phyloP scores from a whole-genome alignment of 768 basidiomycete species.

The Trametes maxima region DNA sequence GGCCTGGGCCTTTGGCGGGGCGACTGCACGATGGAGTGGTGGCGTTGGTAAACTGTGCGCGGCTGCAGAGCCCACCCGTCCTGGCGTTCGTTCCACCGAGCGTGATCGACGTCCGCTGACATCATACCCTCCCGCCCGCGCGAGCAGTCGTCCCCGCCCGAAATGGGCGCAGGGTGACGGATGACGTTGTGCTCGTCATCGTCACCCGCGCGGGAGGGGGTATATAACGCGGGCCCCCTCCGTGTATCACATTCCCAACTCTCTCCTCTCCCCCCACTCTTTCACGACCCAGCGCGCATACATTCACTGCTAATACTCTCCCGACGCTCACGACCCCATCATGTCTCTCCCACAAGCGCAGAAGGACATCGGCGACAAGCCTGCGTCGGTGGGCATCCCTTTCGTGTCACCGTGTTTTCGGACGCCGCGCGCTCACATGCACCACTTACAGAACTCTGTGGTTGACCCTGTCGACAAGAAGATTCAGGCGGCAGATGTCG shows the following conservation, averaged over 20 bases:
- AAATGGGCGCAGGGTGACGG: not conserved
- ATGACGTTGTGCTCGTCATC: conserved; percentile 18
- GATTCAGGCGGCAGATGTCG: conserved; percentile 70
- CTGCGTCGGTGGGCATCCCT: conserved; percentile 32
- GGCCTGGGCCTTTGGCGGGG: not conserved
- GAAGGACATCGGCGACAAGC: conserved; percentile 64
- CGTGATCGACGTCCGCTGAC: conserved; percentile 18
- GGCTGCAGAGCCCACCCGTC: not conserved
- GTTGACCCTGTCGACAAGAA: conserved; percentile 64
- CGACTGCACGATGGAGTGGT: conserved; percentile 9
- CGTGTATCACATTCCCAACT: conserved; percentile 15
- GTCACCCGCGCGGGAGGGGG: conserved; percentile 7
- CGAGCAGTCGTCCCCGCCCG: not conserved
- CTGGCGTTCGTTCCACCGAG: not conserved
- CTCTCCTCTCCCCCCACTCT: conserved; percentile 4
- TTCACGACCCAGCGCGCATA: conserved; percentile 5
- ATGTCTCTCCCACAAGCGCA: conserved; percentile 71
- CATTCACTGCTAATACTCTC: conserved; percentile 5
- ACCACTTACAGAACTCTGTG: conserved; percentile 51
- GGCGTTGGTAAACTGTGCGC: conserved; percentile 8
- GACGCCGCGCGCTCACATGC: not conserved
- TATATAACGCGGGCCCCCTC: conserved; percentile 14
- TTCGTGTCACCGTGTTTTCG: not conserved
- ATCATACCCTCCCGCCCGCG: conserved; percentile 9
- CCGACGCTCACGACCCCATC: conserved; percentile 17